Evolutionary conservation across 805 yeast species (phyloP).

Genomic region (Ogataea sp.): DNA sequence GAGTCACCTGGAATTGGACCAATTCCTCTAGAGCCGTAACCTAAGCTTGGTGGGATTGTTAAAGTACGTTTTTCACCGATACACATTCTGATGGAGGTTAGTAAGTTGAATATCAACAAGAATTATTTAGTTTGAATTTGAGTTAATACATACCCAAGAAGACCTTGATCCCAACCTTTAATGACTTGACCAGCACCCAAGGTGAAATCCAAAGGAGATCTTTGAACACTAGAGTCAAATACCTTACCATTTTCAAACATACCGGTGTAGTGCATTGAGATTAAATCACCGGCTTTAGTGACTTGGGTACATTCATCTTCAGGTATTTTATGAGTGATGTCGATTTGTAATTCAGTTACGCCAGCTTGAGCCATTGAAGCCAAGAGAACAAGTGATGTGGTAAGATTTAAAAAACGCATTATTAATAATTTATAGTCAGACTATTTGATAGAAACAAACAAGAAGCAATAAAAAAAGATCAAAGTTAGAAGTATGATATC

Average conservation of each 20-base stretch:
- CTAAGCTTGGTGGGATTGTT: constrained; percentile 71
- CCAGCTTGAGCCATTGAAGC: background rate
- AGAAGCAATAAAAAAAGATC: too few species aligned
- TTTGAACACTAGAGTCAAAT: constrained; percentile 64
- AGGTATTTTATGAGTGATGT: constrained; percentile 40
- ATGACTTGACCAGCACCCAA: constrained; percentile 79
- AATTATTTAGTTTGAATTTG: background rate
- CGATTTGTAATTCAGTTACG: constrained; percentile 17
- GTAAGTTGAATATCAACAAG: background rate
- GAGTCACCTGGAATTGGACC: constrained; percentile 75
- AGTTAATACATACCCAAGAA: constrained; percentile 31
- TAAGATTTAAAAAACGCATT: too few species aligned
- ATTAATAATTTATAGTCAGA: too few species aligned
- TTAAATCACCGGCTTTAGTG: constrained; percentile 57
- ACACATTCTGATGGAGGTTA: constrained; percentile 46
- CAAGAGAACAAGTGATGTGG: too few species aligned
- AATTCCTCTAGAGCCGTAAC: constrained; percentile 69
- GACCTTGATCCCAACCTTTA: constrained; percentile 87
- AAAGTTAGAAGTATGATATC: too few species aligned
- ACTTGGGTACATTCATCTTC: constrained; percentile 45
- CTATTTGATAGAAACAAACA: too few species aligned
- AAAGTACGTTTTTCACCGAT: constrained; percentile 79
- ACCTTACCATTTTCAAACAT: constrained; percentile 54
- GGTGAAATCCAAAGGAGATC: constrained; percentile 68
- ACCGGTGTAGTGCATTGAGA: constrained; percentile 78